phyloP scores from a whole-genome alignment of 2,329 filamentous ascomycete species.

The Cercospora nicotianae region DNA sequence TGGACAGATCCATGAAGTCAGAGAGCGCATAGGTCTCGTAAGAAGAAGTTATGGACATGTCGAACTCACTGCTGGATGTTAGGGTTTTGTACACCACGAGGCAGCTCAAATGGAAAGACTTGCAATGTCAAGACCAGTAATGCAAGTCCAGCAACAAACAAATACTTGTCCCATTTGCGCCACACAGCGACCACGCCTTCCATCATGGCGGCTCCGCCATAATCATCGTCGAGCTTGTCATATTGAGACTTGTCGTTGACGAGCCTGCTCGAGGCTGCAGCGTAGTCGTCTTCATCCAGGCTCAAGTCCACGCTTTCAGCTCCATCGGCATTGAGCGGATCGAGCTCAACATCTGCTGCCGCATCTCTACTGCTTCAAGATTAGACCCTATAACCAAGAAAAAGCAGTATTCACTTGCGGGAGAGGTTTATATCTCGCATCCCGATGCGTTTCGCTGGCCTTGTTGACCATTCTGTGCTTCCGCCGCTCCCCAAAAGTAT shows the following conservation, averaged over 20 bases:
- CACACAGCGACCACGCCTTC: conserved; percentile 16
- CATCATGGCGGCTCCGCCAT: conserved; percentile 16
- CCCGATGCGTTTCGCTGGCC: not conserved
- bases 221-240: conserved; percentile 6
- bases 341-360: conserved; percentile 6
- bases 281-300: not conserved
- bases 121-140: conserved; percentile 9
- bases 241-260: not conserved
- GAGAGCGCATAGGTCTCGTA: conserved; percentile 47
- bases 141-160: conserved; percentile 9
- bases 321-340: not conserved
- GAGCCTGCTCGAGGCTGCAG: not conserved
- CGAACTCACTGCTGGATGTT: conserved; percentile 36
- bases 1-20: conserved; percentile 41
- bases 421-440: conserved; percentile 9
- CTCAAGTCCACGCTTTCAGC: not conserved
- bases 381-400: not conserved
- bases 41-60: conserved; percentile 42
- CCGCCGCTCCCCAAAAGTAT: not conserved
- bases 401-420: not conserved
- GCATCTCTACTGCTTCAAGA: not conserved
- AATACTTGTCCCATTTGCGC: conserved; percentile 4
- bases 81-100: not conserved
- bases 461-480: conserved; percentile 9
- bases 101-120: not conserved